These are phyloP conservation scores for Zostera marina DNA, from an alignment of 116 monocot species.

Conservation along the genomic window DNA sequence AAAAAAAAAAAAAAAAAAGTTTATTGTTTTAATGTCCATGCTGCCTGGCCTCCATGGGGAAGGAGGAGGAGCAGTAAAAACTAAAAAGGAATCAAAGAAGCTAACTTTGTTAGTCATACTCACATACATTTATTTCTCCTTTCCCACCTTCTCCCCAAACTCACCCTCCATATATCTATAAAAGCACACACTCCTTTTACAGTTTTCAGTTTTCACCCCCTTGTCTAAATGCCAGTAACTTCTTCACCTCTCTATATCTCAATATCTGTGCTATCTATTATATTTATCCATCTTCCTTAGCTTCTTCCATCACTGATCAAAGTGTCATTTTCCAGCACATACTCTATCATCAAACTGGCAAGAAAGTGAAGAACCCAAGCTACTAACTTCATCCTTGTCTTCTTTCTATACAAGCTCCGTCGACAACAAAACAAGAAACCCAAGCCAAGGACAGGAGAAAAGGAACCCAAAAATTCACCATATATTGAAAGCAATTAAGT, in stretches of 20 bases:
- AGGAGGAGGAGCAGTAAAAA: too few relatives aligned
- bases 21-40: too few relatives aligned
- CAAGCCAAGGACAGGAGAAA: not conserved
- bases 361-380: too few relatives aligned
- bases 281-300: not conserved
- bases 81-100: conserved; percentile 7
- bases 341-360: conserved; percentile 1
- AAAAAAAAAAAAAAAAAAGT: too few relatives aligned
- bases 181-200: conserved; percentile 2
- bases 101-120: not conserved
- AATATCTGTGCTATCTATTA: too few relatives aligned
- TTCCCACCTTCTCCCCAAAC: not conserved
- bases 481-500: not conserved
- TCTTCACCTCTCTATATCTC: not conserved
- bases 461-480: not conserved
- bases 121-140: conserved; percentile 8
- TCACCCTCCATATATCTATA: not conserved
- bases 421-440: conserved; percentile 1
- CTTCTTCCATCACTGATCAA: not conserved
- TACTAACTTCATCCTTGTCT: not conserved
- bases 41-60: conserved; percentile 1
- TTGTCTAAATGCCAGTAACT: too few relatives aligned
- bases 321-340: conserved; percentile 14
- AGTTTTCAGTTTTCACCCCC: not conserved
- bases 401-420: not conserved